phyloP scores from a whole-genome alignment of 768 basidiomycete species.

The Favolaschia claudopus region DNA sequence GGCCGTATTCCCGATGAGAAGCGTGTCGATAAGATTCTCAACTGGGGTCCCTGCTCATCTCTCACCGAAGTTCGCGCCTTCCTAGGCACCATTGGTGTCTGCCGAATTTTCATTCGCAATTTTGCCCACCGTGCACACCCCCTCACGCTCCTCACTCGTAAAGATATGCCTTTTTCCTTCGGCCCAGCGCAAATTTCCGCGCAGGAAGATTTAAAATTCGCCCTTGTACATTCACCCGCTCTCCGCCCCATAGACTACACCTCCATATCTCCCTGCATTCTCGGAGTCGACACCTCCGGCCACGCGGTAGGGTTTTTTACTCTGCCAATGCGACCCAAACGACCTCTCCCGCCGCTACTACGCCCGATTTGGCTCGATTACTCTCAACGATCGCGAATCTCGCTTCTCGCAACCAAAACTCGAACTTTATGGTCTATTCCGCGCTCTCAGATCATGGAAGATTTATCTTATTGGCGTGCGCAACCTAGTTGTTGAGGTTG shows the following conservation, averaged over 20 bases:
- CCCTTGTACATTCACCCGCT: too few species aligned
- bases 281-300: conserved; percentile 44
- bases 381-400: conserved; percentile 38
- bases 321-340: conserved; percentile 35
- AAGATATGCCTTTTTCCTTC: too few species aligned
- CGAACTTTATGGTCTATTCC: too few species aligned
- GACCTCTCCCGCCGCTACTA: conserved; percentile 28
- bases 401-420: conserved; percentile 40
- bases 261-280: conserved; percentile 33
- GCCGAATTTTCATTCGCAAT: conserved; percentile 38
- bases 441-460: too few species aligned
- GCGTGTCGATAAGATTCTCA: too few species aligned
- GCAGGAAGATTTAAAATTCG: too few species aligned
- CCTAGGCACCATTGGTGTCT: conserved; percentile 34
- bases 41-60: too few species aligned
- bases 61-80: too few species aligned
- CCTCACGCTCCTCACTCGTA: too few species aligned
- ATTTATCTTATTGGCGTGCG: conserved; percentile 38
- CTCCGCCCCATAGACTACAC: too few species aligned
- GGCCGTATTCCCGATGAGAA: conserved; percentile 36
- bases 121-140: conserved; percentile 31
- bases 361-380: conserved; percentile 42
- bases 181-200: too few species aligned
- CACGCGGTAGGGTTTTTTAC: conserved; percentile 42
- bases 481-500: conserved; percentile 43